phyloP scores from a whole-genome alignment of 2,329 filamentous ascomycete species.

The Diaporthe citriasiana region DNA sequence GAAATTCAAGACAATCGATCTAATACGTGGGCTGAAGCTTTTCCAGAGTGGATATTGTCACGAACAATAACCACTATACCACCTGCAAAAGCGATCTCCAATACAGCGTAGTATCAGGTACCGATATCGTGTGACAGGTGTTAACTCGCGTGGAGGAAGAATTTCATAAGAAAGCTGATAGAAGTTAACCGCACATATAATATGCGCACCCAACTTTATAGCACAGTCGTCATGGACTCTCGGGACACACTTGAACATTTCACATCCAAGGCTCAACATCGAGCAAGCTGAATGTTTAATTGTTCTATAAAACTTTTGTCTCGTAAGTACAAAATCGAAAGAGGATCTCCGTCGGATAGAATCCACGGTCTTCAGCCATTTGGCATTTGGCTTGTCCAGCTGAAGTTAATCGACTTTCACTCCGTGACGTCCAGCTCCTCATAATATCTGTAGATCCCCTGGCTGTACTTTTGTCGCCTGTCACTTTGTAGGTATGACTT shows the following conservation, averaged over 20 bases:
- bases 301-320: background rate
- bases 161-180: background rate
- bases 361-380: background rate
- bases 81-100: too few relatives aligned
- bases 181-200: background rate
- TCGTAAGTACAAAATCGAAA: rapidly evolving
- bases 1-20: background rate
- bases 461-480: slow-evolving; percentile 71
- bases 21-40: too few relatives aligned
- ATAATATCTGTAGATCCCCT: slow-evolving; percentile 80
- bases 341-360: too few relatives aligned
- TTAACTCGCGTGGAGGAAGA: background rate
- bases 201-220: background rate
- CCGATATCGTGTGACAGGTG: too few relatives aligned
- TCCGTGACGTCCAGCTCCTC: slow-evolving; percentile 74
- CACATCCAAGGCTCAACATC: background rate
- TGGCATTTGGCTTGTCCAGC: background rate
- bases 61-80: too few relatives aligned
- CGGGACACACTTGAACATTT: too few relatives aligned
- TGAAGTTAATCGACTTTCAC: background rate
- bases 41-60: too few relatives aligned
- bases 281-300: background rate
- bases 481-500: slow-evolving; percentile 78
- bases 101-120: too few relatives aligned
- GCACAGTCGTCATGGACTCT: background rate